Conservation (phyloP, 305 asterid genomes). For the Striga hermonthica region DNA sequence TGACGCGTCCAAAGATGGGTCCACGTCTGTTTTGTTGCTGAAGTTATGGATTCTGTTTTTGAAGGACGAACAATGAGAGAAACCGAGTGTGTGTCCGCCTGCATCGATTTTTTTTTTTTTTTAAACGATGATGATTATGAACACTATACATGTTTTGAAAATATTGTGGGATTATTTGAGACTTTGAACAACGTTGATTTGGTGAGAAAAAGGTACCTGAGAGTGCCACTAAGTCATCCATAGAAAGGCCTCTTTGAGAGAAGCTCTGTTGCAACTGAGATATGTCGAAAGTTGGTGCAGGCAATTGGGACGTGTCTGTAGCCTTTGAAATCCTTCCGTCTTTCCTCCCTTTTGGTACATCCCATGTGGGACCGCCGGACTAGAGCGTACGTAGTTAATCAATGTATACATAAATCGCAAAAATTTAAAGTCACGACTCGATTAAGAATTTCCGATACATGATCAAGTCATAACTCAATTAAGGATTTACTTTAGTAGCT, state of each 20-base stretch:
- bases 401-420: neutral
- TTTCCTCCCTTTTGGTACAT: slow-evolving; percentile 63
- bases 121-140: no score
- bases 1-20: slow-evolving; percentile 34
- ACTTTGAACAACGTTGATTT: no score
- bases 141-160: no score
- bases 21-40: slow-evolving; percentile 33
- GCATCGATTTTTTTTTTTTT: neutral
- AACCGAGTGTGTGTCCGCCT: slow-evolving; percentile 50
- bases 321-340: slow-evolving; percentile 62
- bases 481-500: no score
- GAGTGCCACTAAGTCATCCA: slow-evolving; percentile 59
- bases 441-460: no score
- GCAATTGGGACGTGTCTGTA: slow-evolving; percentile 44
- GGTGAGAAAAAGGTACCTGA: slow-evolving; percentile 41
- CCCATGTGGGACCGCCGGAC: slow-evolving; percentile 57
- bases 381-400: slow-evolving; percentile 8
- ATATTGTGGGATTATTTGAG: no score
- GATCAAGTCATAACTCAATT: no score
- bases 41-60: slow-evolving; percentile 44
- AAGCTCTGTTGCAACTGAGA: slow-evolving; percentile 59
- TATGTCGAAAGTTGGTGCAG: slow-evolving; percentile 59
- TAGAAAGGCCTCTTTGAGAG: slow-evolving; percentile 60
- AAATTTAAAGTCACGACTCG: no score
- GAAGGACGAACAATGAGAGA: slow-evolving; percentile 46